Evolutionary conservation across 2,329 filamentous ascomycete species (phyloP).

Genomic region (Davidsoniella eucalypti): DNA sequence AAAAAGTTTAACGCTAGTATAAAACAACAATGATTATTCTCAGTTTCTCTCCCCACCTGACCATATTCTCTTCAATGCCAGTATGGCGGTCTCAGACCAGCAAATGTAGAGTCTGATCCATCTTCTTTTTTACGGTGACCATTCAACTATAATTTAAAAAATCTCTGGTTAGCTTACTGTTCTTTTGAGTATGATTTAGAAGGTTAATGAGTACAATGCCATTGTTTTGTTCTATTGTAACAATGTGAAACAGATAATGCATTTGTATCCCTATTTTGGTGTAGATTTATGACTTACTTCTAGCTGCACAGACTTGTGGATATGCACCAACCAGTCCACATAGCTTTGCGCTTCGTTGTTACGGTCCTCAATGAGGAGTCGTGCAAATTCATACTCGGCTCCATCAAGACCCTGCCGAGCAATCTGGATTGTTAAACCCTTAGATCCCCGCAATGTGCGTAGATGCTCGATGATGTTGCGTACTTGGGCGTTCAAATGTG

Average conservation of each 20-base stretch:
- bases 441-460: conserved; percentile 62
- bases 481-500: conserved; percentile 85
- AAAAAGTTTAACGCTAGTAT: neutral
- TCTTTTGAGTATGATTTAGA: too few species aligned
- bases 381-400: conserved; percentile 89
- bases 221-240: neutral
- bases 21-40: too few species aligned
- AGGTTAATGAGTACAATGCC: neutral
- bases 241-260: neutral
- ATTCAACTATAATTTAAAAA: conserved; percentile 30
- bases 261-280: too few species aligned
- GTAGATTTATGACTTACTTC: conserved; percentile 40
- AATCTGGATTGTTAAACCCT: conserved; percentile 76
- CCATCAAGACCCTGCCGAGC: conserved; percentile 87
- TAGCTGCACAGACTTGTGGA: conserved; percentile 83
- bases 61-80: conserved; percentile 23
- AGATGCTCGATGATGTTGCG: conserved; percentile 87
- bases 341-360: conserved; percentile 98
- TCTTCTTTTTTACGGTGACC: conserved; percentile 59
- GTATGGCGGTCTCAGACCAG: conserved; percentile 41
- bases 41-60: neutral
- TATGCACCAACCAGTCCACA: conserved; percentile 93
- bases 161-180: too few species aligned
- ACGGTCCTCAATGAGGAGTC: conserved; percentile 78
- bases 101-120: conserved; percentile 36